Base-by-base conservation (phyloP, 345 rosid genomes). In the Brassica nigra region DNA sequence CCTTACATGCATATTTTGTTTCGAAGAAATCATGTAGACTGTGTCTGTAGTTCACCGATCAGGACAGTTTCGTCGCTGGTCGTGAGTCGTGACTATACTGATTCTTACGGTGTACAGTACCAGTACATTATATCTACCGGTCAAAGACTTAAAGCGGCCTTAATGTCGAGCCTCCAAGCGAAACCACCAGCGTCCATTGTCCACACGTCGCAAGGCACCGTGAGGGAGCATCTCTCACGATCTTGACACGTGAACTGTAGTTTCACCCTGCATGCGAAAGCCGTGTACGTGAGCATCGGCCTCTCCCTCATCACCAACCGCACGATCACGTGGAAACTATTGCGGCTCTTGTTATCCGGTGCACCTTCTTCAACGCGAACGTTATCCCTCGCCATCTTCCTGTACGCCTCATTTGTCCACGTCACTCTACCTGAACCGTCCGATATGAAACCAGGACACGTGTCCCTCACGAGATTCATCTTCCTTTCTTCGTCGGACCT, bases 171-270 rank as follows among this genome's bases (percentile, higher is more conserved):
- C 82, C 94, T 86, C 98, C 97, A 94, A 76, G 93, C 98, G 82
- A 87, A 89, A 0, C 93, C 92, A 8, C 97, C 93, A 1, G 78
- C 78, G 63, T 88, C 87, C 93, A 92, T 87, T 68, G 89, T 83
- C 97, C 97, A 94, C 55, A 85, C 97, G 64, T 94, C 98, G 78
- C 98, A 92, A 2, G 97, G 98, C 78, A 89, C 83, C 49, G 87
- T 88, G 8, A 89, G 64, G 2, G 95, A 88, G 34, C 83, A 80
- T 64, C 71, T 85, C 59, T 84, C 91, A 57, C 83, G 89, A 65
- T 86, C 88, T 59, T 67, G 77, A 66, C 85, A 71, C 70, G 83
- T 82, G 89, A 82, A 85, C 75, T 87, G 93, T 81, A 93, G 82
- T 82, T 86, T 89, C 52, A 86, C 89, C 84, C 89, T 86, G 81